Conservation (phyloP, 441 rosid genomes). For the Erodium texanum region DNA sequence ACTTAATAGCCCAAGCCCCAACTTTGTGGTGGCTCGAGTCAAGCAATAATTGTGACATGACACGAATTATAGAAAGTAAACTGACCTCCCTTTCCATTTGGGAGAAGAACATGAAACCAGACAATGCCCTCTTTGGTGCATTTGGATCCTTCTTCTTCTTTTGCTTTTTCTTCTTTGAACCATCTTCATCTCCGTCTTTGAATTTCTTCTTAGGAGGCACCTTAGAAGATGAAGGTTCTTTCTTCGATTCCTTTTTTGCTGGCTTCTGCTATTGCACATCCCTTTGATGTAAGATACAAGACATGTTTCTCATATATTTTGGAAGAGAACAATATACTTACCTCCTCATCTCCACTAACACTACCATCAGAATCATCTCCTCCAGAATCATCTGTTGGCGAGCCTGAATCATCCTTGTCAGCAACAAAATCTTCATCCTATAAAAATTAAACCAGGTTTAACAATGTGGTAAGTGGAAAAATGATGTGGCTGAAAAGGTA, state of each 20-base stretch:
- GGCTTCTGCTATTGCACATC: conserved; percentile 49
- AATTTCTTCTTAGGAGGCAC: conserved; percentile 59
- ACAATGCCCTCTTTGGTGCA: conserved; percentile 85
- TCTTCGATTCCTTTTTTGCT: conserved; percentile 50
- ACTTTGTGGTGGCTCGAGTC: too few species aligned
- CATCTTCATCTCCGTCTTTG: conserved; percentile 57
- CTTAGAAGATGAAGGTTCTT: conserved; percentile 57
- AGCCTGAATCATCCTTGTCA: conserved; percentile 76
- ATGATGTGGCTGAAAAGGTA: too few species aligned
- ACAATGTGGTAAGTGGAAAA: neutral
- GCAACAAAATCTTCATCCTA: conserved; percentile 90
- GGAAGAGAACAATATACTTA: conserved; percentile 8
- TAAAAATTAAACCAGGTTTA: conserved; percentile 15
- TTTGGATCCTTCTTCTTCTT: conserved; percentile 95
- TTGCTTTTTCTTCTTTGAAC: conserved; percentile 65
- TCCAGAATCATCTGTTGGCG: conserved; percentile 91
- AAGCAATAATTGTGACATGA: neutral
- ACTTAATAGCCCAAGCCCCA: too few species aligned
- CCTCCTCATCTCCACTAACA: conserved; percentile 72
- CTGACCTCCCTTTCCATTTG: conserved; percentile 83
- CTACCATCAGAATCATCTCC: conserved; percentile 78
- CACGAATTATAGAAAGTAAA: neutral
- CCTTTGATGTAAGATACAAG: conserved; percentile 1
- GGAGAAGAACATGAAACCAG: conserved; percentile 72
- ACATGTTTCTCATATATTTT: neutral